Base-by-base conservation (phyloP, 1,139 yeast species). In the Pneumocystis oryctolagi region DNA sequence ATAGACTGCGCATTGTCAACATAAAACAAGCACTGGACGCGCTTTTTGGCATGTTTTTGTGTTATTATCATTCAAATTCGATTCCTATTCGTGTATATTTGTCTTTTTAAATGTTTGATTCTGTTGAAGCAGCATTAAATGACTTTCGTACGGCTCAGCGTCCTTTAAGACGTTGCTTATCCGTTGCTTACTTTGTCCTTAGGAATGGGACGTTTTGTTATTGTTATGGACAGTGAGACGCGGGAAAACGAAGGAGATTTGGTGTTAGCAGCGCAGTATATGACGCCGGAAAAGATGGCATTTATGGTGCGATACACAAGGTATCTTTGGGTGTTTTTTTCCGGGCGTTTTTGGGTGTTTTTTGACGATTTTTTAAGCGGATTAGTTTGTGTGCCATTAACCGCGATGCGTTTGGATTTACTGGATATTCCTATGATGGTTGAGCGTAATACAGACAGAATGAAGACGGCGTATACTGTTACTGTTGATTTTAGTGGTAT, bases 161-260 rank as follows among this genome's bases (percentile, higher is more conserved):
- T 30, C 56, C 35, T 18, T 6, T 67, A n/a, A n/a, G n/a, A n/a
- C n/a, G n/a, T n/a, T n/a, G n/a, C n/a, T n/a, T n/a, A n/a, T n/a
- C n/a, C n/a, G n/a, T n/a, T n/a, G n/a, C 39, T 28, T 28, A 67
- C 20, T 34, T 34, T 35, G n/a, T 34, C 5, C 20, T 32, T 56
- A 77, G 80, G 83, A 71, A 81, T 84, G 65, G 97, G 97, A 63
- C 92, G 89, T 74, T 90, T 92, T 71, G 78, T 94, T 62, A 82
- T 94, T 63, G 98, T 94, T 35, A 87, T 94, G 86, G 98, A 94
- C 73, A 96, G 92, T 72, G 97, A 89, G 73, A 81, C 81, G 71
- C 84, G 98, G 70, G 99, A 94, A 75, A 94, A 94, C 73, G 99
- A 94, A 77, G 98, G 98, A 61, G 99, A 94, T 73, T 79, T 94